Evolutionary conservation across 2,329 filamentous ascomycete species (phyloP), one percentile per base, ranked within the genome.

Genomic region (Truncatella angustata): DNA sequence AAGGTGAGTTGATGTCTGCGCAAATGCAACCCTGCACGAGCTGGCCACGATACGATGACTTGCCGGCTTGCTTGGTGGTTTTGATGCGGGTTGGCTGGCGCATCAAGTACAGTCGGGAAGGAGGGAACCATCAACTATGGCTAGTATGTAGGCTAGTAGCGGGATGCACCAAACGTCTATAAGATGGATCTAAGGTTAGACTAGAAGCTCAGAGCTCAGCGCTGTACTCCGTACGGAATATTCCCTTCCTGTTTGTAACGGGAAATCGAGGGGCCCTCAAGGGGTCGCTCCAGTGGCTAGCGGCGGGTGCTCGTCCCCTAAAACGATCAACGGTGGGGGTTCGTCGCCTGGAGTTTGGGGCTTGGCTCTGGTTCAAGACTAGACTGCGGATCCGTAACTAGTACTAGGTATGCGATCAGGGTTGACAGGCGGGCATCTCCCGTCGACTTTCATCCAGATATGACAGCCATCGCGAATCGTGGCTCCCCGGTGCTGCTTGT

Each of bases 101-200:
- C 34, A 26, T 40, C 48, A 39, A 36, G 49, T 51, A 51, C n/a
- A 51, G 49, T 51, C 49, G 39, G 49, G 49, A 51, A 51, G 40
- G 49, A 51, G 49, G 36, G 47, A 37, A 37, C 45, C 16, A 49
- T 34, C 16, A 26, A 44, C 40, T 44, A 44, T 28, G 37, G 4
- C 20, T n/a, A n/a, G n/a, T n/a, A 32, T 32, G 28, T 32, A 32
- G 14, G 7, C 28, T 32, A 39, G 5, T 35, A 34, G 45, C 45
- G 45, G 45, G 32, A 36, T 49, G 45, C 45, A 49, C 45, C 32
- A 20, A 49, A 49, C 21, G 45, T 37, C 45, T 49, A 49, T 49
- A 49, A 49, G 37, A 36, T 34, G 45, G 45, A 49, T 14, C 45
- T 18, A 35, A 20, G 42, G 42, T 21, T 24, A 30, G 18, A 11